Conservation (phyloP, 2,329 filamentous ascomycete genomes). For the Didymella keratinophila region DNA sequence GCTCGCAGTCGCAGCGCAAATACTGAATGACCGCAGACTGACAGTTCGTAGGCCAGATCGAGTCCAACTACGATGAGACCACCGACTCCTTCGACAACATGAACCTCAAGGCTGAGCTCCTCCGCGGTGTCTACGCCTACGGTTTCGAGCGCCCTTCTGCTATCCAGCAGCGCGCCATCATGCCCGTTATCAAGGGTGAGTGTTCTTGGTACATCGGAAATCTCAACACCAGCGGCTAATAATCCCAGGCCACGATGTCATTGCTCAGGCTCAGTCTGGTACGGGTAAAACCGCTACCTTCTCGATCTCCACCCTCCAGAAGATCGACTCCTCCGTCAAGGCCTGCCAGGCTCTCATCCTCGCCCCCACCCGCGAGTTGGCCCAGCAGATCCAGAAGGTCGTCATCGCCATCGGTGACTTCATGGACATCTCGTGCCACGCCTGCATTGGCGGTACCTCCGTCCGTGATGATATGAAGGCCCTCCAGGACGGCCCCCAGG, state of each 20-base stretch:
- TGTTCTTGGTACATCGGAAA: slow-evolving; percentile 18
- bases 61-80: slow-evolving; percentile 99
- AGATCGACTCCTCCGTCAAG: slow-evolving; percentile 95
- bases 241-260: slow-evolving; percentile 84
- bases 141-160: slow-evolving; percentile 99
- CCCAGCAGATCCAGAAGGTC: slow-evolving; percentile 99
- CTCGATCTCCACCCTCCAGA: slow-evolving; percentile 98
- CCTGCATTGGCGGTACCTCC: slow-evolving; percentile 98
- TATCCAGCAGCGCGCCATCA: slow-evolving; percentile 99
- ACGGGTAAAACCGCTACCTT: slow-evolving; percentile 99
- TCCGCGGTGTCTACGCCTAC: slow-evolving; percentile 99
- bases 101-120: slow-evolving; percentile 95
- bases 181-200: slow-evolving; percentile 99
- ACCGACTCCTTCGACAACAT: slow-evolving; percentile 99
- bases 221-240: slow-evolving; percentile 33
- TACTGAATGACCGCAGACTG: slow-evolving; percentile 15
- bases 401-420: slow-evolving; percentile 98
- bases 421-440: slow-evolving; percentile 99
- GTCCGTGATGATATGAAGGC: slow-evolving; percentile 99
- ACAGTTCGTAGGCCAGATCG: slow-evolving; percentile 81
- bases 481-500: slow-evolving; percentile 92
- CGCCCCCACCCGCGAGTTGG: slow-evolving; percentile 96
- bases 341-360: slow-evolving; percentile 98
- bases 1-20: slow-evolving; percentile 13
- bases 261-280: slow-evolving; percentile 99